Percentiles rank a stretch among this genome's conserved stretches.
Evolutionary conservation across 176 grass and related monocot species (phyloP).

Genomic region (Otatea glauca): DNA sequence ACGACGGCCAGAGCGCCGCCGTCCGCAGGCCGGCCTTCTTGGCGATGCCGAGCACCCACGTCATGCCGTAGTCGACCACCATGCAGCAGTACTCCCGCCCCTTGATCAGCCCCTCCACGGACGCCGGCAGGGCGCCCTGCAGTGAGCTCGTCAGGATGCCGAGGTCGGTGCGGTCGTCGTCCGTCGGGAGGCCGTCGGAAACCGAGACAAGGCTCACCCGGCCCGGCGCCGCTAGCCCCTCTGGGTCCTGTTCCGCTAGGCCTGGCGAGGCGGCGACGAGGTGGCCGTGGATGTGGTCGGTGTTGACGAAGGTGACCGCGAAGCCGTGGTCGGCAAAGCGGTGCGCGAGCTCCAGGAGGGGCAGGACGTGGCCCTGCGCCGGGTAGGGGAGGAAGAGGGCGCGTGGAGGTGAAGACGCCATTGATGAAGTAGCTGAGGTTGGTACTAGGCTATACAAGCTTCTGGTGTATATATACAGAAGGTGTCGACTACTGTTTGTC

Average conservation of each 20-base stretch:
- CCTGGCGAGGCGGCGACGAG: no score
- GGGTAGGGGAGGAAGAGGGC: conserved; percentile 54
- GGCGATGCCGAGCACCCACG: conserved; percentile 6
- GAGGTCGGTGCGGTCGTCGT: neutral
- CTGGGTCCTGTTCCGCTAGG: no score
- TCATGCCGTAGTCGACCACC: neutral
- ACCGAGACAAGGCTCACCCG: conserved; percentile 2
- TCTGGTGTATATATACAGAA: no score
- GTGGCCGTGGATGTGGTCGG: conserved; percentile 19
- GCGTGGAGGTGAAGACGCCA: no score
- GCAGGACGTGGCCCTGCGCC: conserved; percentile 68
- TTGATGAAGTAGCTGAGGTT: no score
- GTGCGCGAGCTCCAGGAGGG: conserved; percentile 58
- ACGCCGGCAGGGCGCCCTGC: neutral
- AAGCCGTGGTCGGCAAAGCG: conserved; percentile 52
- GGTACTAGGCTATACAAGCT: no score
- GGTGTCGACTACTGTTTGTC: no score
- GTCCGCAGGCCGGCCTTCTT: conserved; percentile 11
- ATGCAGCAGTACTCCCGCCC: neutral
- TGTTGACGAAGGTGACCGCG: conserved; percentile 66
- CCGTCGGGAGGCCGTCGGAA: neutral
- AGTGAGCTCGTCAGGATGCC: neutral
- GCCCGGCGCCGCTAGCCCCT: neutral
- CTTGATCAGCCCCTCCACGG: neutral
- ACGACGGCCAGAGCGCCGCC: neutral